These are phyloP conservation scores for Sicyos edulis DNA, from an alignment of 306 rosid species.

Conservation along the genomic window DNA sequence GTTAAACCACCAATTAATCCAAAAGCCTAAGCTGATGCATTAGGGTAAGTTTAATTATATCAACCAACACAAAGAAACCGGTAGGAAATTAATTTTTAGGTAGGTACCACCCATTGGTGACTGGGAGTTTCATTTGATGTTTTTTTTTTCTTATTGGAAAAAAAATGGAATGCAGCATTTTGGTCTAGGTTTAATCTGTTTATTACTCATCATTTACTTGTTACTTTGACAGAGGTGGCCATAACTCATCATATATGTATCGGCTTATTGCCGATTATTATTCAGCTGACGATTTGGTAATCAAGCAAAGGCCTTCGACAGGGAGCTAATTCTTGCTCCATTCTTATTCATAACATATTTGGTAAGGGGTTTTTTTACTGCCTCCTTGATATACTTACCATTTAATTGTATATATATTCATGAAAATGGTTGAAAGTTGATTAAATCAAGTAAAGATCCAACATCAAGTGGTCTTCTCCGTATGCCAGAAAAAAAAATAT, in stretches of 20 bases:
- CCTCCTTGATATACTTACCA: background rate
- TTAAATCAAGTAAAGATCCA: background rate
- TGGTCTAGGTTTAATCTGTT: background rate
- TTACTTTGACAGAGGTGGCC: conserved; percentile 76
- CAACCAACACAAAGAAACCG: too few relatives aligned
- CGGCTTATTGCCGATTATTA: conserved; percentile 93
- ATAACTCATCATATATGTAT: conserved; percentile 91
- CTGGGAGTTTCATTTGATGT: conserved; percentile 2
- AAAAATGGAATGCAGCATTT: background rate
- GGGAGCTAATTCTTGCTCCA: conserved; percentile 45
- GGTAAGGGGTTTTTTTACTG: conserved; percentile 26
- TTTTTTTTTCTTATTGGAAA: background rate
- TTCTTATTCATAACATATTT: conserved; percentile 24
- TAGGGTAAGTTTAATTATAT: too few relatives aligned
- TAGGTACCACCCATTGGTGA: too few relatives aligned
- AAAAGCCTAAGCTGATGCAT: too few relatives aligned
- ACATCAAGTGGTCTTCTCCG: background rate
- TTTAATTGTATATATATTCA: background rate
- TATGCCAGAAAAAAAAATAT: conserved; percentile 1
- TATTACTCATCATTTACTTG: conserved; percentile 22
- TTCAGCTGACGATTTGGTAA: conserved; percentile 91
- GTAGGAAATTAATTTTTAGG: too few relatives aligned
- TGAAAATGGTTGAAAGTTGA: background rate
- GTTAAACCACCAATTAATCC: too few relatives aligned
- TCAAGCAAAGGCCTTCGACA: conserved; percentile 46